These are phyloP conservation scores for Serendipita sp. DNA, from an alignment of 1,284 basidiomycete genomes.

Conservation along the genomic window DNA sequence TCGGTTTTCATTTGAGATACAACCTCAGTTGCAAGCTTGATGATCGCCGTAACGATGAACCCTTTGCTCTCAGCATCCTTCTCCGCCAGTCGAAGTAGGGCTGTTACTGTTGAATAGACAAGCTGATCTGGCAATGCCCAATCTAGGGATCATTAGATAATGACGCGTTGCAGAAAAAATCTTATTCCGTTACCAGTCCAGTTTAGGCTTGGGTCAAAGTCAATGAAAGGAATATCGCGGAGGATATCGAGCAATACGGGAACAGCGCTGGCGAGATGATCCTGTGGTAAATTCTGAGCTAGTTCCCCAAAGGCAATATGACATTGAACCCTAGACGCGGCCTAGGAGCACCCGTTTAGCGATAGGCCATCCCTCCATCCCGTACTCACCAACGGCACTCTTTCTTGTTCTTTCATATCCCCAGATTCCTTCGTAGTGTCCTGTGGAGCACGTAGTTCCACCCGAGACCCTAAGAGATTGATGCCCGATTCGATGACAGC, in stretches of 20 bases:
- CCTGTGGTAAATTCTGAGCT: slow-evolving; percentile 45
- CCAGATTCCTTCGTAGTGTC: slow-evolving; percentile 17
- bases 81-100: slow-evolving; percentile 52
- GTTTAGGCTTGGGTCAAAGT: slow-evolving; percentile 61
- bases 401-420: slow-evolving; percentile 19
- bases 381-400: slow-evolving; percentile 41
- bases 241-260: slow-evolving; percentile 51
- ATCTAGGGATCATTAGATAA: slow-evolving; percentile 27
- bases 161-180: slow-evolving; percentile 11
- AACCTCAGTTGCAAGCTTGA: slow-evolving; percentile 43
- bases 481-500: slow-evolving; percentile 30
- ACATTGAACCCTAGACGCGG: slow-evolving; percentile 54
- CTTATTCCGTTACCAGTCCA: slow-evolving; percentile 44
- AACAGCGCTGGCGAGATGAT: slow-evolving; percentile 35
- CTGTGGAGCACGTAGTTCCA: slow-evolving; percentile 28
- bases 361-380: background rate
- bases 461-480: slow-evolving; percentile 45
- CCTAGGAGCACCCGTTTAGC: slow-evolving; percentile 18
- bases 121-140: slow-evolving; percentile 75
- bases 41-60: slow-evolving; percentile 39
- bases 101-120: slow-evolving; percentile 58
- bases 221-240: slow-evolving; percentile 50
- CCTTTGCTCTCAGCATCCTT: slow-evolving; percentile 34
- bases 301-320: slow-evolving; percentile 67
- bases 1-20: slow-evolving; percentile 40